phyloP scores from a whole-genome alignment of 495 filamentous ascomycete genomes.

The Lentithecium fluviatile region DNA sequence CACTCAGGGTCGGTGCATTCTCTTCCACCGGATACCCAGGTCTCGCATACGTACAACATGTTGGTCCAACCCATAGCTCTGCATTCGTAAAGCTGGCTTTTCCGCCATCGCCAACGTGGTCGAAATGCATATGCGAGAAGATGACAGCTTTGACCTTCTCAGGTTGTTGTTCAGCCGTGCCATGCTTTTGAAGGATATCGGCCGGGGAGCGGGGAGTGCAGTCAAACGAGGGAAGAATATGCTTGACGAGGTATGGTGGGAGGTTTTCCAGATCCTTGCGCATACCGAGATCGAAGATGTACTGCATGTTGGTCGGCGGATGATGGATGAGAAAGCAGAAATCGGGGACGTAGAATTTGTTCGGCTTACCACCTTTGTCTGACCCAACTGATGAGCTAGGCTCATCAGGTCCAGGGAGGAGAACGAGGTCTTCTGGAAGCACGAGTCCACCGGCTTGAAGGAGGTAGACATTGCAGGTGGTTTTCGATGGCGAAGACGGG shows the following conservation, averaged over 20 bases:
- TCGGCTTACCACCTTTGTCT: neutral
- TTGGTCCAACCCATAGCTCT: constrained; percentile 26
- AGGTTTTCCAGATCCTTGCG: constrained; percentile 21
- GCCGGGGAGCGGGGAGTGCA: constrained; percentile 8
- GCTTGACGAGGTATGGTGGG: constrained; percentile 14
- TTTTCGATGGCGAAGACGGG: constrained; percentile 14
- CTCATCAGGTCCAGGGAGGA: constrained; percentile 14
- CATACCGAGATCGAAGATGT: constrained; percentile 32
- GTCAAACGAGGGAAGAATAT: constrained; percentile 8
- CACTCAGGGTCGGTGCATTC: constrained; percentile 3
- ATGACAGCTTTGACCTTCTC: constrained; percentile 23
- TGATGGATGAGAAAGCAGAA: constrained; percentile 25
- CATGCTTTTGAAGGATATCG: constrained; percentile 13
- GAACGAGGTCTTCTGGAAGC: constrained; percentile 15
- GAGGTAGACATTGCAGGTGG: constrained; percentile 23
- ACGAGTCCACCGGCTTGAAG: constrained; percentile 22
- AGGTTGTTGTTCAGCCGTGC: constrained; percentile 12
- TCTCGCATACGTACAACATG: constrained; percentile 21
- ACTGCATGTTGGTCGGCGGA: constrained; percentile 2
- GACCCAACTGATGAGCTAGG: neutral
- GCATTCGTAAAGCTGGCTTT: constrained; percentile 14
- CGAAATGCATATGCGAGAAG: constrained; percentile 27
- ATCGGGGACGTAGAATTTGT: constrained; percentile 16
- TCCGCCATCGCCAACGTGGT: constrained; percentile 27
- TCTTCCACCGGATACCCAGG: constrained; percentile 22